Evolutionary conservation across 345 rosid species (phyloP).

Genomic region (Linum trigynum): DNA sequence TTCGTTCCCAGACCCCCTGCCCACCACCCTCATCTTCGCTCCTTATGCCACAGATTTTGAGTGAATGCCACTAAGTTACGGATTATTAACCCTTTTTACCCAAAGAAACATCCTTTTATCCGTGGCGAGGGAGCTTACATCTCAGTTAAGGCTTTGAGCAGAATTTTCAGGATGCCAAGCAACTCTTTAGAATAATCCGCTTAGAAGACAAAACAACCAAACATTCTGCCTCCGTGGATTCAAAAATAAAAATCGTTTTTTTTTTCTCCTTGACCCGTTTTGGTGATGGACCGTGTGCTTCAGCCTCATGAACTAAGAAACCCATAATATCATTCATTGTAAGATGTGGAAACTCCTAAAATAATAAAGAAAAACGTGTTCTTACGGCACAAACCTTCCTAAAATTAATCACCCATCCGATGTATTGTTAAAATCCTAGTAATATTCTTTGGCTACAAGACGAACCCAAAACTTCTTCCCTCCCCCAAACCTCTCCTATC

Average conservation of each 20-base stretch:
- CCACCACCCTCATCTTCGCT: neutral
- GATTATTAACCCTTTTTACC: neutral
- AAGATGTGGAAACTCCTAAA: too few species aligned
- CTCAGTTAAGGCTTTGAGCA: neutral
- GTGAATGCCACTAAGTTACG: neutral
- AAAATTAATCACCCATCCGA: too few species aligned
- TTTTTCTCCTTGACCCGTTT: too few species aligned
- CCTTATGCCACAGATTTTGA: neutral
- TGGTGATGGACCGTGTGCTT: too few species aligned
- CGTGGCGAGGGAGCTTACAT: neutral
- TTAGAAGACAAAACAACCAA: neutral
- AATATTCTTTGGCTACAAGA: too few species aligned
- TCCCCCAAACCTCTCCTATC: too few species aligned
- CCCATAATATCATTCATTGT: too few species aligned
- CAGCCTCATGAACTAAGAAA: too few species aligned
- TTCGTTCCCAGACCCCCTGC: neutral
- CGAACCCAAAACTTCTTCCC: too few species aligned
- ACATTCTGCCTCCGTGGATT: neutral
- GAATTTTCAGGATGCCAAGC: neutral
- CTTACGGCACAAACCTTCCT: too few species aligned
- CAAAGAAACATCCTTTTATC: neutral
- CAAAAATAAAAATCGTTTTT: neutral
- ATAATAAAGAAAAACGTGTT: too few species aligned
- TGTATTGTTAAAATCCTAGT: too few species aligned
- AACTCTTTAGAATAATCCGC: neutral